A percentile compares a stretch with the other conserved stretches of the same genome.
These are phyloP conservation scores for Aciculosporium take DNA, from an alignment of 2,329 filamentous ascomycete genomes.

Conservation along the genomic window DNA sequence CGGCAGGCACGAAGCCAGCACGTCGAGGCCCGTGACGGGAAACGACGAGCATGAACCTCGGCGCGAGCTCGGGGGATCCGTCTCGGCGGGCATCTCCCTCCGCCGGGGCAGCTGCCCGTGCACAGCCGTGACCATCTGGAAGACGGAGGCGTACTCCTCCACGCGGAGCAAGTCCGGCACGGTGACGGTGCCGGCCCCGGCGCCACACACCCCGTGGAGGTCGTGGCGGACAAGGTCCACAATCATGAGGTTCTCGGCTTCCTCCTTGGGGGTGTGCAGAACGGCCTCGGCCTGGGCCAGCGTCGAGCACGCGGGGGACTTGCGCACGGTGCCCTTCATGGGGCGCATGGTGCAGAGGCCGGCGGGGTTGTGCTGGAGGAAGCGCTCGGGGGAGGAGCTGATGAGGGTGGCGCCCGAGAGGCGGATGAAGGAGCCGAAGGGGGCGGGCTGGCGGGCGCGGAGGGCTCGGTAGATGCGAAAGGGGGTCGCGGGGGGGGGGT, in stretches of 20 bases:
- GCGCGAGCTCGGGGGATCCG: constrained; percentile 1
- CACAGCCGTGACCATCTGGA: constrained; percentile 80
- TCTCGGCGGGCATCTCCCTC: constrained; percentile 7
- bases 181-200: constrained; percentile 53
- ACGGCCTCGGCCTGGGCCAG: constrained; percentile 58
- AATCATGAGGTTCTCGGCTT: constrained; percentile 96
- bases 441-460: constrained; percentile 59
- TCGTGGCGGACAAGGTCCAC: constrained; percentile 94
- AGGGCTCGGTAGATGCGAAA: constrained; percentile 64
- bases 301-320: constrained; percentile 49
- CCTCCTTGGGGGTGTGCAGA: constrained; percentile 72
- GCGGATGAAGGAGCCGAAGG: constrained; percentile 71
- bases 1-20: constrained; percentile 64
- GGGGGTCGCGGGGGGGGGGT: constrained; percentile 21
- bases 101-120: constrained; percentile 45
- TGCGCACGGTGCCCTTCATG: constrained; percentile 94
- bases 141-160: constrained; percentile 83
- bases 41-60: background rate
- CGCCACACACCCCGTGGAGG: constrained; percentile 68
- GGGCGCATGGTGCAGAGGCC: constrained; percentile 68
- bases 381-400: constrained; percentile 79
- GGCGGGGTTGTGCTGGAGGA: constrained; percentile 43
- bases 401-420: constrained; percentile 58
- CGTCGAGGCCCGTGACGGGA: constrained; percentile 52
- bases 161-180: constrained; percentile 72